Conservation (phyloP, 225 moss, liverwort and hornwort species). For the Marchantia polymorpha region DNA sequence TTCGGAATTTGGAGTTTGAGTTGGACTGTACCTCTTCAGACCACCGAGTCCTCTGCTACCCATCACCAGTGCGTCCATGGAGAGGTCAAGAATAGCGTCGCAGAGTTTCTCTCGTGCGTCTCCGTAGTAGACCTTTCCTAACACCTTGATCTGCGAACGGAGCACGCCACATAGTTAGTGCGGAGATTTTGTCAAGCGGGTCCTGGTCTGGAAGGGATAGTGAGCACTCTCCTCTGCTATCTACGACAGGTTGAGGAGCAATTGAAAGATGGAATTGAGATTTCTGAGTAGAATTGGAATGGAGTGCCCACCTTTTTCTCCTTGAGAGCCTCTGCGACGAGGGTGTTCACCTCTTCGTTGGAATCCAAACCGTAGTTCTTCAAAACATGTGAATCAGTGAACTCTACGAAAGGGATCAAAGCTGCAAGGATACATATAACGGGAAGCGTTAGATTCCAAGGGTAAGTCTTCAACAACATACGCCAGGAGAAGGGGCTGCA, state of each 20-base stretch:
- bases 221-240: neutral
- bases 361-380: conserved; percentile 43
- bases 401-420: conserved; percentile 53
- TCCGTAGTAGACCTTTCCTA: conserved; percentile 74
- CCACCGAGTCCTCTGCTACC: conserved; percentile 77
- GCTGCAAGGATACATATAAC: conserved; percentile 24
- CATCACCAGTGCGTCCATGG: conserved; percentile 70
- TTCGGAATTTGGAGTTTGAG: no score
- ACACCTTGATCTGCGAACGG: conserved; percentile 47
- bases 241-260: no score
- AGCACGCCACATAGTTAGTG: neutral
- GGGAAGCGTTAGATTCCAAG: neutral
- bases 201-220: neutral
- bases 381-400: conserved; percentile 35
- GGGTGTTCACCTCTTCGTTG: conserved; percentile 33
- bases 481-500: no score
- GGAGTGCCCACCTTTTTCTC: conserved; percentile 35
- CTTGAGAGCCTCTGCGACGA: conserved; percentile 32
- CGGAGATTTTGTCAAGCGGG: neutral
- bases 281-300: neutral
- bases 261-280: neutral
- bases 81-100: conserved; percentile 59
- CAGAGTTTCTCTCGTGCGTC: conserved; percentile 57
- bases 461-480: neutral
- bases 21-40: conserved; percentile 50